Conservation (phyloP, 169 alveolate genomes). For the Plasmodium malariae region DNA sequence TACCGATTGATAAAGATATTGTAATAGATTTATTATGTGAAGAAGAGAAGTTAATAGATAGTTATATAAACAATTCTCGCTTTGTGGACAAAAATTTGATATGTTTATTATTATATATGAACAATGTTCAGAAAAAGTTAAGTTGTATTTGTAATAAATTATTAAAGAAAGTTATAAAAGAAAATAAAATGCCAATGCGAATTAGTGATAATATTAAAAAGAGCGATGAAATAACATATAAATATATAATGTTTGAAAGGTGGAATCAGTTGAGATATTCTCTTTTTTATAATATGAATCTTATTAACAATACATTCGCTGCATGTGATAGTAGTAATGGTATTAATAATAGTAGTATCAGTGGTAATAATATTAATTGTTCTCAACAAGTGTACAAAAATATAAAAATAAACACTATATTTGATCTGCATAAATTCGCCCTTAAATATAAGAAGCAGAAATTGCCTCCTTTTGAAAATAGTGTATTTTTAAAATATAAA, state of each 20-base stretch:
- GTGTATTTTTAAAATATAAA: constrained; percentile 46
- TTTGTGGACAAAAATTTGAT: constrained; percentile 66
- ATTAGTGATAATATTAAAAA: constrained; percentile 36
- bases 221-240: constrained; percentile 48
- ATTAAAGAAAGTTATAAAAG: constrained; percentile 38
- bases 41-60: constrained; percentile 60
- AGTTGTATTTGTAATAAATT: constrained; percentile 41
- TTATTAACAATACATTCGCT: not conserved
- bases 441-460: constrained; percentile 49
- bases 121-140: constrained; percentile 59
- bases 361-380: too few species aligned
- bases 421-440: constrained; percentile 56
- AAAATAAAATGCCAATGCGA: constrained; percentile 37
- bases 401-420: constrained; percentile 13
- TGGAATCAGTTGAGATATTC: constrained; percentile 70
- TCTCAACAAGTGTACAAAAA: constrained; percentile 21
- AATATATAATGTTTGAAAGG: constrained; percentile 65
- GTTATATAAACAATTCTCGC: constrained; percentile 39
- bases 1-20: constrained; percentile 71
- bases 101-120: constrained; percentile 22
- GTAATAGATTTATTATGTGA: constrained; percentile 67
- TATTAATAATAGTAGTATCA: not conserved
- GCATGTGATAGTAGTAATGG: not conserved
- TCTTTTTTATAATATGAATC: constrained; percentile 20
- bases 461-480: constrained; percentile 55